Evolutionary conservation across 2,329 filamentous ascomycete species (phyloP).

Genomic region (Scopulariopsis brevicaulis): DNA sequence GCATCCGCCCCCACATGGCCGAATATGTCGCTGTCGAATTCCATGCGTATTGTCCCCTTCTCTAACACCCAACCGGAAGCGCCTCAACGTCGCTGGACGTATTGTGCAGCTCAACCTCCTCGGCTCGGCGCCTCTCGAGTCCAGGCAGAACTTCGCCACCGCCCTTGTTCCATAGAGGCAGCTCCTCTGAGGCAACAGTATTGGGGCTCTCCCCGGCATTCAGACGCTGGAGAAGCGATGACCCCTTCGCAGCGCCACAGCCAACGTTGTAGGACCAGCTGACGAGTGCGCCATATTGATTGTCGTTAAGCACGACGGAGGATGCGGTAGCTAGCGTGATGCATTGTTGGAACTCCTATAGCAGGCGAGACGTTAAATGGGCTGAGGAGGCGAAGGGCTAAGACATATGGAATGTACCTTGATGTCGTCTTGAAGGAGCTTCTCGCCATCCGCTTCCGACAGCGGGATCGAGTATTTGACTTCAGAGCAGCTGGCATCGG

Average conservation of each 20-base stretch:
- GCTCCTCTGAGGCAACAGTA: conserved; percentile 28
- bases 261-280: conserved; percentile 41
- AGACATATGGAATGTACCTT: neutral
- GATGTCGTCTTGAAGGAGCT: conserved; percentile 26
- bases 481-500: conserved; percentile 26
- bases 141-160: conserved; percentile 25
- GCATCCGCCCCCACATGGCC: no score
- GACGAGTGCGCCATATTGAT: conserved; percentile 40
- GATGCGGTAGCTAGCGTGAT: conserved; percentile 6
- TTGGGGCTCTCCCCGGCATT: conserved; percentile 29
- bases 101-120: conserved; percentile 26
- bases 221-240: conserved; percentile 27
- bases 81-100: conserved; percentile 11
- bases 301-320: conserved; percentile 29
- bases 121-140: conserved; percentile 26
- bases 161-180: conserved; percentile 35
- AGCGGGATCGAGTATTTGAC: conserved; percentile 33
- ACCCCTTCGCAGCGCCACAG: conserved; percentile 24
- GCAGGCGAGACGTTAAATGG: neutral
- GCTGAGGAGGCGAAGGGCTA: neutral
- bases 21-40: neutral
- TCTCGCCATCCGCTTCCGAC: conserved; percentile 23
- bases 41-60: neutral
- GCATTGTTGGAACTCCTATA: neutral
- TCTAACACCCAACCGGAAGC: conserved; percentile 2